phyloP scores from a whole-genome alignment of 2,329 filamentous ascomycete species.

The Aspergillus eucalypticola region DNA sequence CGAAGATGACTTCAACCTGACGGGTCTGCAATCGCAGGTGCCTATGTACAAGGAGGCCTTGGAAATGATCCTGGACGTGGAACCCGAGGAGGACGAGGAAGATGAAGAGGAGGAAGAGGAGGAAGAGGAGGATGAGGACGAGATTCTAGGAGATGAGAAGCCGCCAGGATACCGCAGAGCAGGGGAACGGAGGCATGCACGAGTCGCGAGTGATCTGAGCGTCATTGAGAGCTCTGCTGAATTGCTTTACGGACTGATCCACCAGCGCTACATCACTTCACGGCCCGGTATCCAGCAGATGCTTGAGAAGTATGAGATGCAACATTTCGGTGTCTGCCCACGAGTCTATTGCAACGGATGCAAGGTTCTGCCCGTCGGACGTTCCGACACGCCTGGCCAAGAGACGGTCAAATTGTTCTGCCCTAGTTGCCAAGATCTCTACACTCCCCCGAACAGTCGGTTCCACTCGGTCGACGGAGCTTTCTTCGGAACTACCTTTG shows the following conservation, averaged over 20 bases:
- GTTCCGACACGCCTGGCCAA: slow-evolving; percentile 91
- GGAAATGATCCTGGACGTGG: slow-evolving; percentile 98
- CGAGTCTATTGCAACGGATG: slow-evolving; percentile 88
- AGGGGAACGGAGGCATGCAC: slow-evolving; percentile 73
- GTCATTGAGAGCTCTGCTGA: slow-evolving; percentile 98
- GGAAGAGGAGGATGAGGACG: slow-evolving; percentile 69
- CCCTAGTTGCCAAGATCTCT: slow-evolving; percentile 93
- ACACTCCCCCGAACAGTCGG: slow-evolving; percentile 93
- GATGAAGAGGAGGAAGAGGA: slow-evolving; percentile 66
- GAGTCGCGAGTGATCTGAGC: slow-evolving; percentile 88
- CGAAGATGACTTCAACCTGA: slow-evolving; percentile 99
- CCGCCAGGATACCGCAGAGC: slow-evolving; percentile 49
- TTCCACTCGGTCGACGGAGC: slow-evolving; percentile 97
- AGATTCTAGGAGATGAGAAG: slow-evolving; percentile 61
- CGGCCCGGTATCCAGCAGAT: slow-evolving; percentile 96
- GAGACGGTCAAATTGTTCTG: slow-evolving; percentile 99
- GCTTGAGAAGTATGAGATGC: slow-evolving; percentile 97
- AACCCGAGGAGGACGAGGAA: slow-evolving; percentile 81
- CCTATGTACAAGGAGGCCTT: slow-evolving; percentile 98
- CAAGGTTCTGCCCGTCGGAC: slow-evolving; percentile 86
- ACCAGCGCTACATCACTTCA: slow-evolving; percentile 97
- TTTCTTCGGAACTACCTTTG: slow-evolving; percentile 97
- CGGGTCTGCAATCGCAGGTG: slow-evolving; percentile 90
- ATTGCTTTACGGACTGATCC: slow-evolving; percentile 95
- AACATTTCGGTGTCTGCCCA: slow-evolving; percentile 95